Evolutionary conservation across 139 green algal species (phyloP), one percentile per base, ranked within the genome.

Genomic region (Coccomyxa sp.): DNA sequence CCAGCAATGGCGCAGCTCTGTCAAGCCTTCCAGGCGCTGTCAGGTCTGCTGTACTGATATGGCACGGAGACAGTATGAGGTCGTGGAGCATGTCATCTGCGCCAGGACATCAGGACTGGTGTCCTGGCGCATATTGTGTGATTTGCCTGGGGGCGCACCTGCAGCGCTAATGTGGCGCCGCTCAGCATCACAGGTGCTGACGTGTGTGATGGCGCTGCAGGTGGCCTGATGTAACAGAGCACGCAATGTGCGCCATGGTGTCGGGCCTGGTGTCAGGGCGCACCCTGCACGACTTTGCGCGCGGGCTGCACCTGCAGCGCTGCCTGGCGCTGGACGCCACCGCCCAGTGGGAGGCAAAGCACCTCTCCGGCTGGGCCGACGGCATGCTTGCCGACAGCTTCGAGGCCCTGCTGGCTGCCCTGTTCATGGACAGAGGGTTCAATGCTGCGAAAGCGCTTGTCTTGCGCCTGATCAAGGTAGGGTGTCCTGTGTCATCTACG

Each of bases 381-480:
- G 44, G 58, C 12, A 33, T 72, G 24, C 18, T 81, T 31, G 69
- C 69, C 68, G 86, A 90, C 71, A 64, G 55, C n/a, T 89, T 90
- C 78, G 86, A 90, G 76, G 86, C 86, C 6, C 64, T 90, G 36
- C 37, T 87, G 22, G 83, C 75, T 5, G 86, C 86, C 0, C 36
- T 90, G 24, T 88, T 83, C 73, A 70, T 81, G 36, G 86, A 89
- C 50, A 39, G 29, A 24, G 76, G 76, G 2, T 64, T 31, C 50
- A 18, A 18, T 1, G 50, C 50, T 22, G 50, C 50, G 18, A 18
- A 22, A 18, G 50, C 50, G 5, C 27, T 64, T 64, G 18, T 64
- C 50, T 22, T 64, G 50, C 50, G 50, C 50, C 50, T 64, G 18
- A 64, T 64, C 50, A 22, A 64, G 50, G 50, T 64, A 22, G 18